Percentiles rank a stretch among this genome's conserved stretches.
Evolutionary conservation across 768 basidiomycete species (phyloP).

Genomic region (Tulasnella sp.): DNA sequence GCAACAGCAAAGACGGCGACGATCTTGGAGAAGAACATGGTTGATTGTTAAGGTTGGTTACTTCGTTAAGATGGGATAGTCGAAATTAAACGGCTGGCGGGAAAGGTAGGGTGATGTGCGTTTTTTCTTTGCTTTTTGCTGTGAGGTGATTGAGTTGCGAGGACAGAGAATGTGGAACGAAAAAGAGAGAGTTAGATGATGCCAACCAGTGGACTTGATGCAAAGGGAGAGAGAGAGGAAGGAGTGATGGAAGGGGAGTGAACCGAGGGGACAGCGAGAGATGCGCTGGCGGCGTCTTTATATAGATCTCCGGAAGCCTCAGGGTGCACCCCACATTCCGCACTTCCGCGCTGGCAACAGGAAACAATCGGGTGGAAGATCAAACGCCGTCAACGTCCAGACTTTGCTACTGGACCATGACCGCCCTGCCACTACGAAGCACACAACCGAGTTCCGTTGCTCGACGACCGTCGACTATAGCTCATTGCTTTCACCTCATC

Average conservation of each 20-base stretch:
- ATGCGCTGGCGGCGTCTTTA: neutral
- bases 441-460: neutral
- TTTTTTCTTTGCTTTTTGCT: neutral
- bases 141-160: neutral
- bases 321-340: neutral
- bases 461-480: neutral
- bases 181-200: neutral
- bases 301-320: neutral
- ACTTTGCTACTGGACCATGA: too few relatives aligned
- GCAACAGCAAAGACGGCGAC: conserved; percentile 1
- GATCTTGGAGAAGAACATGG: conserved; percentile 6
- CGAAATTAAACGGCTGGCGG: neutral
- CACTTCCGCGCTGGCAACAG: neutral
- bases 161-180: neutral
- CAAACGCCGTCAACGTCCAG: neutral
- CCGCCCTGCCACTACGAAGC: too few relatives aligned
- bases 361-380: neutral
- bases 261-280: neutral
- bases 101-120: neutral
- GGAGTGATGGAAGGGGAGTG: neutral
- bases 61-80: neutral
- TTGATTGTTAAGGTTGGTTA: neutral
- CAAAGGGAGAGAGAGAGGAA: neutral
- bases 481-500: neutral
- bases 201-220: neutral